Conservation (phyloP, 108 stramenopile species). For the Cyclotella atomus region DNA sequence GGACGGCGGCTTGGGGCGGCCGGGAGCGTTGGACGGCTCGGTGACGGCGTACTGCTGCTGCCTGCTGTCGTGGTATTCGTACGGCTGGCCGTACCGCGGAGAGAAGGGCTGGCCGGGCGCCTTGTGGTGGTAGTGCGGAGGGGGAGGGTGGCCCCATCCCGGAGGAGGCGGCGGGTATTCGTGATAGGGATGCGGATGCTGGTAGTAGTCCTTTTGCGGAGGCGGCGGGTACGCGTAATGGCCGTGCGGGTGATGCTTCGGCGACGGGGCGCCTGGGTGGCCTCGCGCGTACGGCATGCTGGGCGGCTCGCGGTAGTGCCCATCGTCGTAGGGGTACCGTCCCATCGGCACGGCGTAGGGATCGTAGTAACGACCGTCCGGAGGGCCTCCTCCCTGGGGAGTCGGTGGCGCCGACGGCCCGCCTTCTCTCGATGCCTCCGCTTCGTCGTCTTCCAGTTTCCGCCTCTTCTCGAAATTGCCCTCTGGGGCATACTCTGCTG, state of each 20-base stretch:
- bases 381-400: neutral
- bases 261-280: neutral
- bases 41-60: too few species aligned
- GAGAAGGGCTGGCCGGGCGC: conserved; percentile 2
- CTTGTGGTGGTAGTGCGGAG: neutral
- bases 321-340: conserved; percentile 4
- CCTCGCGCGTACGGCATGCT: conserved; percentile 21
- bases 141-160: neutral
- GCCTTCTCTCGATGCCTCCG: neutral
- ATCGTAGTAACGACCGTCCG: conserved; percentile 16
- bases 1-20: conserved; percentile 5
- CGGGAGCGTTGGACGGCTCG: too few species aligned
- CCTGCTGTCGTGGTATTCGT: conserved; percentile 10
- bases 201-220: conserved; percentile 12
- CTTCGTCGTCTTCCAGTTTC: conserved; percentile 13
- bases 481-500: neutral
- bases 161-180: conserved; percentile 23
- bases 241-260: conserved; percentile 8
- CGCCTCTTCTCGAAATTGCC: conserved; percentile 22
- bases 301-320: conserved; percentile 16
- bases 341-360: conserved; percentile 7
- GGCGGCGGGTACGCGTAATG: conserved; percentile 19
- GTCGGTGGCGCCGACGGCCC: conserved; percentile 4
- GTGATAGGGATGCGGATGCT: conserved; percentile 15
- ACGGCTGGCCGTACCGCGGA: neutral